Percentiles rank a stretch among this genome's conserved stretches.
These are phyloP conservation scores for Globisporangium mamillatum DNA, from an alignment of 352 stramenopile species.

Conservation along the genomic window DNA sequence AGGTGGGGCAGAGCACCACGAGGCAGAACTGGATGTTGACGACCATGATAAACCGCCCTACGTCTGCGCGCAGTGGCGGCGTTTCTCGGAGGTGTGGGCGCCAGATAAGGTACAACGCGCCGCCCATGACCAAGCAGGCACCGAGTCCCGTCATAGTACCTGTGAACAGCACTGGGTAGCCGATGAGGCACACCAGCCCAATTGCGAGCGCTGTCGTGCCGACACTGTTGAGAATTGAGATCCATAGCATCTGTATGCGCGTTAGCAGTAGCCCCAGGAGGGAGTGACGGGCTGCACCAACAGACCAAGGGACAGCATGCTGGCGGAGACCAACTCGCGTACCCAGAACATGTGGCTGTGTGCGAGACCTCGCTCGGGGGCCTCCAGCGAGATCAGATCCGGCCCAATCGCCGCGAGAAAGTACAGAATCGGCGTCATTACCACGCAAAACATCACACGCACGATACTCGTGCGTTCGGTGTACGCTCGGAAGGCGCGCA, in stretches of 20 bases:
- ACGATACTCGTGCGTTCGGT: background rate
- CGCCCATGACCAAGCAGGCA: background rate
- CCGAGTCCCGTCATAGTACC: background rate
- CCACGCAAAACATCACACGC: background rate
- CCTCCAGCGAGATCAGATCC: too few relatives aligned
- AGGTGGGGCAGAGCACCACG: background rate
- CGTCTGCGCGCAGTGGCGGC: background rate
- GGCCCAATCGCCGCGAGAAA: background rate
- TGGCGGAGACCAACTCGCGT: too few relatives aligned
- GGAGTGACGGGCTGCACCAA: too few relatives aligned
- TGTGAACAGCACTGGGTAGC: background rate
- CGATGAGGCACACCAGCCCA: background rate
- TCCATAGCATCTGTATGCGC: too few relatives aligned
- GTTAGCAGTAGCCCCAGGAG: too few relatives aligned
- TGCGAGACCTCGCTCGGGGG: too few relatives aligned
- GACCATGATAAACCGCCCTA: too few relatives aligned
- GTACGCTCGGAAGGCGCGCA: too few relatives aligned
- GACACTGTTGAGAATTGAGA: too few relatives aligned
- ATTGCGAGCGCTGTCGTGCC: background rate
- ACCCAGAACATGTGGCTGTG: too few relatives aligned
- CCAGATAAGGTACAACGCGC: background rate
- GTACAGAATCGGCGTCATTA: background rate
- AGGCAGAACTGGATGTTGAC: background rate
- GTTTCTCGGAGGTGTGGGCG: background rate
- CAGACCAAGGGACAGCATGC: too few relatives aligned